Conservation (phyloP, 768 basidiomycete species). For the Serendipita sp. region DNA sequence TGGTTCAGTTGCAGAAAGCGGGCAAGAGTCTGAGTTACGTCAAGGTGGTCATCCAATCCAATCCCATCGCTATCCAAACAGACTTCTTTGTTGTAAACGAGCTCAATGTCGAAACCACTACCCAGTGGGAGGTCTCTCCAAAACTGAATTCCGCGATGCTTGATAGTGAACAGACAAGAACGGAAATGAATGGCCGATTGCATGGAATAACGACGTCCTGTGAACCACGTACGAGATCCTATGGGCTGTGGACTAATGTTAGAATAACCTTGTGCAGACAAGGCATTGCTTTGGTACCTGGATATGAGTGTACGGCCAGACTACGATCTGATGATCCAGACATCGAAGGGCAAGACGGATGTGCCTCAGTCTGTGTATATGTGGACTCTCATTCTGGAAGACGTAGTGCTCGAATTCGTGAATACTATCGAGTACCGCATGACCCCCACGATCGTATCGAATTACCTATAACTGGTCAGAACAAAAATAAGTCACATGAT, state of each 20-base stretch:
- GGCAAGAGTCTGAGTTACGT: conserved; percentile 44
- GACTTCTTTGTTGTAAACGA: conserved; percentile 40
- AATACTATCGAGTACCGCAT: conserved; percentile 29
- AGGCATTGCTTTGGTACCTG: conserved; percentile 22
- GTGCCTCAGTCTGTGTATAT: conserved; percentile 33
- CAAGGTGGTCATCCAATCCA: conserved; percentile 49
- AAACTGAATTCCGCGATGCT: conserved; percentile 32
- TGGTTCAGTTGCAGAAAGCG: conserved; percentile 45
- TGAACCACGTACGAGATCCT: conserved; percentile 31
- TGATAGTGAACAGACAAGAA: conserved; percentile 32
- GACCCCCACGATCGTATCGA: conserved; percentile 45
- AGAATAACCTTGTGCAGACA: neutral
- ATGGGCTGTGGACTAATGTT: conserved; percentile 23
- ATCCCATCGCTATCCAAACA: conserved; percentile 33
- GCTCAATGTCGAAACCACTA: conserved; percentile 48
- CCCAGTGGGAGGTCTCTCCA: conserved; percentile 42
- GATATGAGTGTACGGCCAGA: conserved; percentile 47
- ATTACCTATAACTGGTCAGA: conserved; percentile 30
- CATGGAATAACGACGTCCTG: conserved; percentile 34
- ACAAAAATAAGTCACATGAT: conserved; percentile 11
- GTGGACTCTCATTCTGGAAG: conserved; percentile 37
- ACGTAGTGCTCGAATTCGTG: conserved; percentile 42
- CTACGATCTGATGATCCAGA: conserved; percentile 42
- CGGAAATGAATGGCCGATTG: conserved; percentile 30
- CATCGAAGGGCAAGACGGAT: conserved; percentile 48